Percentiles rank a stretch among this genome's conserved stretches.
Conservation (phyloP, 306 rosid species). For the Quercus aquifolioides region DNA sequence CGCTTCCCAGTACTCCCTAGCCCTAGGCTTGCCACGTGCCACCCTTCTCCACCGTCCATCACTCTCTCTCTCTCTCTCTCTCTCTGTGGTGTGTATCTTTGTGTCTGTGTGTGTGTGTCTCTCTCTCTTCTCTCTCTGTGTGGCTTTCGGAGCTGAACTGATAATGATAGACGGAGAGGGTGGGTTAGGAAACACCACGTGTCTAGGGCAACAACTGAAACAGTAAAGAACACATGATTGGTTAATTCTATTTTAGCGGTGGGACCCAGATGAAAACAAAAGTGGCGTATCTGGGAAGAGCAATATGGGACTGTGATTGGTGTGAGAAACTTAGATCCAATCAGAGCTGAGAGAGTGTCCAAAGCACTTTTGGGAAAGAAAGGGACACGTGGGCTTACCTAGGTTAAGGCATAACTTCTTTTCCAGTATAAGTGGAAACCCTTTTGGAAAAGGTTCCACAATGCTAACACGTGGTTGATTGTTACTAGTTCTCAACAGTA, state of each 20-base stretch:
- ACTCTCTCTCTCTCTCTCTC: not conserved
- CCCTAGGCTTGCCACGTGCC: conserved; percentile 30
- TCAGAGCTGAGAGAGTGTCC: conserved; percentile 20
- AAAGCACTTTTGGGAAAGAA: conserved; percentile 14
- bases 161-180: conserved; percentile 70
- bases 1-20: not conserved
- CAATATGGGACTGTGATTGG: conserved; percentile 33
- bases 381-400: conserved; percentile 53
- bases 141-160: conserved; percentile 40
- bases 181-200: conserved; percentile 54
- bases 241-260: not conserved
- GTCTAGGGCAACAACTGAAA: conserved; percentile 49
- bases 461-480: conserved; percentile 33
- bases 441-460: conserved; percentile 31
- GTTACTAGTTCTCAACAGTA: conserved; percentile 27
- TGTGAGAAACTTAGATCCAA: conserved; percentile 26
- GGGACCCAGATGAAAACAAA: conserved; percentile 12
- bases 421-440: conserved; percentile 36
- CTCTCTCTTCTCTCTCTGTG: conserved; percentile 3
- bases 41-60: conserved; percentile 48
- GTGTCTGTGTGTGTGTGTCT: not conserved
- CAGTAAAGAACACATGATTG: conserved; percentile 30
- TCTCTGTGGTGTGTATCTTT: not conserved
- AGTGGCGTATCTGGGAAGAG: conserved; percentile 42
- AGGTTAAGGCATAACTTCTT: conserved; percentile 46